Percentiles rank a stretch among this genome's conserved stretches.
Evolutionary conservation across 2,329 filamentous ascomycete species (phyloP).

Genomic region (Diaporthe vexans): DNA sequence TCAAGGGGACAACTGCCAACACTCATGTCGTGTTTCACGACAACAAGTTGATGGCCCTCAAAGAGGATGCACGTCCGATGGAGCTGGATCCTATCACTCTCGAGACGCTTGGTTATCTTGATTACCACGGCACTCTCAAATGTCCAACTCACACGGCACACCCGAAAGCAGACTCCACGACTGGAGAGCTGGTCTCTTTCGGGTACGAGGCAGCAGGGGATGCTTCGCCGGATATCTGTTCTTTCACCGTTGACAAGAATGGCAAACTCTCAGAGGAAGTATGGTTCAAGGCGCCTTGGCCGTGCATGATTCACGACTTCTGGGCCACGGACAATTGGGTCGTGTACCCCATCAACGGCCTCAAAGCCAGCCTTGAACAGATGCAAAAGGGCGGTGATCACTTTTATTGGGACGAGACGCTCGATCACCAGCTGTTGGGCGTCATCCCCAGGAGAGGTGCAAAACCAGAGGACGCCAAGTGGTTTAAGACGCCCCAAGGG

Average conservation of each 20-base stretch:
- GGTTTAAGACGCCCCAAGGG: background rate
- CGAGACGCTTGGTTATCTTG: background rate
- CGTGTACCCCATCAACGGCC: background rate
- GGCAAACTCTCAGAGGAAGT: background rate
- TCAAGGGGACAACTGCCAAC: background rate
- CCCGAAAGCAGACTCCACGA: background rate
- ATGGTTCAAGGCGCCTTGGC: slow-evolving; percentile 1
- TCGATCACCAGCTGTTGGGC: background rate
- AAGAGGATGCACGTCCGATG: background rate
- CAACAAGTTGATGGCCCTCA: slow-evolving; percentile 7
- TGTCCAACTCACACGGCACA: background rate
- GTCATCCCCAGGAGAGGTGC: background rate
- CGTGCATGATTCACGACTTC: slow-evolving; percentile 1
- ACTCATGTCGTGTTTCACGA: slow-evolving; percentile 3
- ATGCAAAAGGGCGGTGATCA: background rate
- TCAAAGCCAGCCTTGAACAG: slow-evolving; percentile 2
- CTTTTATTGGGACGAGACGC: background rate
- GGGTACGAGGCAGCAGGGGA: background rate
- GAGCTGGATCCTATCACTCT: slow-evolving; percentile 2
- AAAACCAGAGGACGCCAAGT: background rate
- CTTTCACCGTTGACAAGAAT: background rate
- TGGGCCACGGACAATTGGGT: slow-evolving; percentile 7
- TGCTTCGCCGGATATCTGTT: background rate
- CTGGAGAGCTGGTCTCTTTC: background rate
- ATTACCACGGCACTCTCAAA: background rate